A percentile compares a stretch with the other conserved stretches of the same genome.
These are phyloP conservation scores for Dryas octopetala DNA, from an alignment of 306 rosid genomes.

Conservation along the genomic window DNA sequence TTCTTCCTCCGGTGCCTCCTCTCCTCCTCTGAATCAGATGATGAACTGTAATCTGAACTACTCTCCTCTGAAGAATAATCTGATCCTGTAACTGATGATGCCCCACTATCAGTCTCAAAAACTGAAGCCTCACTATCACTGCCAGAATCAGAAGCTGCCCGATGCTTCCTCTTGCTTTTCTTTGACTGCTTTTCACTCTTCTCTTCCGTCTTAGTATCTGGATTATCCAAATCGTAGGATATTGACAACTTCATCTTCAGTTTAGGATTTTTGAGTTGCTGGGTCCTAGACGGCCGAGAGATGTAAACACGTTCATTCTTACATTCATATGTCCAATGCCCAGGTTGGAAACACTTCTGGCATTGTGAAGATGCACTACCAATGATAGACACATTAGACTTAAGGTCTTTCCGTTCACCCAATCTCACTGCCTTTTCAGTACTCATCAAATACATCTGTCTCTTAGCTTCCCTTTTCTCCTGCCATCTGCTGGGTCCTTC, in stretches of 20 bases:
- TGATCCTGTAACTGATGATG: constrained; percentile 77
- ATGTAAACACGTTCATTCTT: constrained; percentile 92
- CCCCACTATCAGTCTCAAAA: constrained; percentile 82
- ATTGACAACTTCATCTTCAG: constrained; percentile 60
- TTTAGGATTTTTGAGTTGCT: constrained; percentile 87
- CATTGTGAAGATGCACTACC: constrained; percentile 71
- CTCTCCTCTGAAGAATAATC: constrained; percentile 70
- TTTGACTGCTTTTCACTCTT: constrained; percentile 44
- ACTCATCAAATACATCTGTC: constrained; percentile 99
- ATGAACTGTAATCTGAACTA: constrained; percentile 66
- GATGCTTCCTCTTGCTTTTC: constrained; percentile 77
- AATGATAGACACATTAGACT: constrained; percentile 44
- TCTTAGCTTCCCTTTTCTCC: constrained; percentile 97
- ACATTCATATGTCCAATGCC: constrained; percentile 98
- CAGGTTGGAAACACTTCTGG: constrained; percentile 84
- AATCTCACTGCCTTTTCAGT: constrained; percentile 92
- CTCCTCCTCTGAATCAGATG: constrained; percentile 85
- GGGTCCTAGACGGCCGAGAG: constrained; percentile 91
- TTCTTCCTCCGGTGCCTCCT: constrained; percentile 61
- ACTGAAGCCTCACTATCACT: constrained; percentile 90
- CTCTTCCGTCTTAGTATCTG: constrained; percentile 44
- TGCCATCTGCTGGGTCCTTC: constrained; percentile 99
- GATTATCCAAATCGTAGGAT: constrained; percentile 56
- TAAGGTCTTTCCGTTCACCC: constrained; percentile 88
- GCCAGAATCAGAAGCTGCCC: constrained; percentile 53